Conservation (phyloP, 2,329 filamentous ascomycete genomes). For the Neopestalotiopsis sp. region DNA sequence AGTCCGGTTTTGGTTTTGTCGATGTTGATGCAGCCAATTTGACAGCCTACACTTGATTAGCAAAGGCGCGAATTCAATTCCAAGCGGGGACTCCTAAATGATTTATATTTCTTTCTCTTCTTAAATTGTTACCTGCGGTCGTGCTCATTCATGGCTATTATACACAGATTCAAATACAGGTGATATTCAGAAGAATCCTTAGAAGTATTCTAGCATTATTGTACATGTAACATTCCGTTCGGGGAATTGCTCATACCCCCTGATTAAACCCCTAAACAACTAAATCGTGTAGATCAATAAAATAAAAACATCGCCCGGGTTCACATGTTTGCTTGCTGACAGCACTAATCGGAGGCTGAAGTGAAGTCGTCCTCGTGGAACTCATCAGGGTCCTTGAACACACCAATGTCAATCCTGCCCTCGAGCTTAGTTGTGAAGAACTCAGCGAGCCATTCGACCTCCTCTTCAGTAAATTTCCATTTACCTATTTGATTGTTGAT, state of each 20-base stretch:
- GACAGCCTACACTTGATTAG: neutral
- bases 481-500: slow-evolving; percentile 40
- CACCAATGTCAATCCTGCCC: slow-evolving; percentile 41
- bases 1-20: neutral
- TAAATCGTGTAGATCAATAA: neutral
- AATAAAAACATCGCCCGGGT: neutral
- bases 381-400: slow-evolving; percentile 41
- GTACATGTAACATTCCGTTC: too few species aligned
- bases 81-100: too few species aligned
- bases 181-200: too few species aligned
- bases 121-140: too few species aligned
- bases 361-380: slow-evolving; percentile 42
- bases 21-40: neutral
- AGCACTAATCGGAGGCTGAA: neutral
- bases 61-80: too few species aligned
- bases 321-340: neutral
- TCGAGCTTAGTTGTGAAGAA: slow-evolving; percentile 33
- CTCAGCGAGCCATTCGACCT: slow-evolving; percentile 32
- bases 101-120: too few species aligned
- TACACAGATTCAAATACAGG: too few species aligned
- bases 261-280: neutral
- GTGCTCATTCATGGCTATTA: too few species aligned
- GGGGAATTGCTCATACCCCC: too few species aligned
- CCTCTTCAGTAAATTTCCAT: slow-evolving; percentile 30
- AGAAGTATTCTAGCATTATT: too few species aligned